Evolutionary conservation across 1,139 yeast genomes (phyloP), one percentile per base, ranked within the genome.

Genomic region (Candida sp.): DNA sequence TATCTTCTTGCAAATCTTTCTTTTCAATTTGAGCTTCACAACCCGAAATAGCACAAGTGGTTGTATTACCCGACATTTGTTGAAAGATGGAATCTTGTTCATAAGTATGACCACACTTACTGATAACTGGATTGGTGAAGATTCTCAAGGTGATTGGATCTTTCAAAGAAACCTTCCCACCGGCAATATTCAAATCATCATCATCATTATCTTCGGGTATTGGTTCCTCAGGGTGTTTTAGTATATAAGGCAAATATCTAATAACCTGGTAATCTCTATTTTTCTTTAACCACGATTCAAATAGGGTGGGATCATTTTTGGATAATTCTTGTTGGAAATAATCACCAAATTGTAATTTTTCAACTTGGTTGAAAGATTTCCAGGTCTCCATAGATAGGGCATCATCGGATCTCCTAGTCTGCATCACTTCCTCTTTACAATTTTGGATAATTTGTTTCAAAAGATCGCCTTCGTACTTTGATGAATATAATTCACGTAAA

Each of bases 141-240:
- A 65, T 60, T 45, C 73, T 67, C 48, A 77, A 60, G 0, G 89
- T 79, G 9, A 85, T 68, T 0, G 93, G 91, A 57, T 89, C 88
- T 35, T 70, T 73, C 43, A 86, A 59, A 36, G 82, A 79, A 19
- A 86, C 68, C 42, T 68, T 77, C 33, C 93, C 93, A 42, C 93
- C 95, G 3, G 79, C 79, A 4, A 84, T 74, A 36, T 73, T 77
- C 35, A 84, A 45, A 19, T 82, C 88, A 9, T 79, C 84, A 30
- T 79, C 84, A 8, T 55, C 63, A 4, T 57, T 68, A 3, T 60
- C 65, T 22, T 67, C 77, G 0, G 77, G 76, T 19, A 73, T 57
- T 4, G 75, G 73, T 35, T 68, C 70, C 44, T 68, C 72, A 0
- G 79, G 79, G 43, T 71, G 55, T 22, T 60, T 50, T 4, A 70